phyloP scores from a whole-genome alignment of 768 basidiomycete species.

The Tylopilus subfusipes region DNA sequence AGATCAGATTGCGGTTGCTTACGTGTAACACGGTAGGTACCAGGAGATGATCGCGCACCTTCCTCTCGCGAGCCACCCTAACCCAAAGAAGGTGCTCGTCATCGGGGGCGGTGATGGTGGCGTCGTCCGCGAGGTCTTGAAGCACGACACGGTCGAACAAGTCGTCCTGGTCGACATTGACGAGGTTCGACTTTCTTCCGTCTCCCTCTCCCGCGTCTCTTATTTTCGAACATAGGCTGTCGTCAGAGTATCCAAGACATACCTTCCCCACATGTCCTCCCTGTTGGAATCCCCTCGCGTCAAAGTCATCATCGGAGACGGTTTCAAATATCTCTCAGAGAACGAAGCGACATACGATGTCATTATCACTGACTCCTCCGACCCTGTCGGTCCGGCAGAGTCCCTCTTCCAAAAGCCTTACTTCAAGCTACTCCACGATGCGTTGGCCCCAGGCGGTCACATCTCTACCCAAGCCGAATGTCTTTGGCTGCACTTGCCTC shows the following conservation, averaged over 20 bases:
- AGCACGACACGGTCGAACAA: conserved; percentile 85
- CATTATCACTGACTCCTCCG: conserved; percentile 98
- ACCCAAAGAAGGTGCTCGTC: too few species aligned
- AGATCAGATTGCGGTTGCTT: neutral
- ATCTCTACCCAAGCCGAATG: conserved; percentile 96
- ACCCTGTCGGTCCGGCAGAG: conserved; percentile 93
- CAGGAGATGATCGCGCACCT: conserved; percentile 86
- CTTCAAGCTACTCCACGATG: conserved; percentile 90
- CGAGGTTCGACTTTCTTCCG: conserved; percentile 50
- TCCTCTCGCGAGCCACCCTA: too few species aligned
- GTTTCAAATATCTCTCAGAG: conserved; percentile 93
- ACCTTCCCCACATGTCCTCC: conserved; percentile 89
- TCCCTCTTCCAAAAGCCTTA: conserved; percentile 95
- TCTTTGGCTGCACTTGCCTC: conserved; percentile 86
- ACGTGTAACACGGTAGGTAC: conserved; percentile 52
- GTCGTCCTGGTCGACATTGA: conserved; percentile 98
- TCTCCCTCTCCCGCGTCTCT: neutral
- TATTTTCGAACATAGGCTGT: conserved; percentile 59
- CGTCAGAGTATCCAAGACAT: conserved; percentile 88
- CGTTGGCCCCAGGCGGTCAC: conserved; percentile 83
- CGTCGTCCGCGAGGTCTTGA: conserved; percentile 86
- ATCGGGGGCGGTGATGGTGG: too few species aligned
- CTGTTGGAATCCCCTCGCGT: conserved; percentile 80
- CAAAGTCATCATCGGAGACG: conserved; percentile 84
- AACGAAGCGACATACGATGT: conserved; percentile 88